Percentiles rank a stretch among this genome's conserved stretches.
Evolutionary conservation across 1,284 basidiomycete genomes (phyloP).

Genomic region (Tetrapyrgos nigripes): DNA sequence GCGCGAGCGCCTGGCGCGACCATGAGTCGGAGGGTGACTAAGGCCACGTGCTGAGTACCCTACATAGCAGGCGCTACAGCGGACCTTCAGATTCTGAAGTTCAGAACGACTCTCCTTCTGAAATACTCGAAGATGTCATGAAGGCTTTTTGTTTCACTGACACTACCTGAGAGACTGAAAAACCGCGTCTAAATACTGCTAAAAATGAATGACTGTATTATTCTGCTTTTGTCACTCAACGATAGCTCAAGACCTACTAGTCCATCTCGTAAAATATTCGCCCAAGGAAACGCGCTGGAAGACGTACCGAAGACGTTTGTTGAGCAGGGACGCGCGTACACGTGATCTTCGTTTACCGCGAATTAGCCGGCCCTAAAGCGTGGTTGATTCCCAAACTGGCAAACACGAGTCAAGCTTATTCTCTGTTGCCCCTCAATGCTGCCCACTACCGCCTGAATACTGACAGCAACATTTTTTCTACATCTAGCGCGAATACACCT

Average conservation of each 20-base stretch:
- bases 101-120: too few species aligned
- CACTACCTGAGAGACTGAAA: too few species aligned
- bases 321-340: slow-evolving; percentile 1
- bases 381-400: slow-evolving; percentile 6
- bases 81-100: too few species aligned
- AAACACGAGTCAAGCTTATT: background rate
- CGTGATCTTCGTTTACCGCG: slow-evolving; percentile 13
- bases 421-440: background rate
- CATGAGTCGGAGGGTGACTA: background rate
- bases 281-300: background rate
- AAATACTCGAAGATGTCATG: too few species aligned
- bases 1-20: too few species aligned
- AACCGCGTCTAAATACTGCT: too few species aligned
- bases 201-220: too few species aligned
- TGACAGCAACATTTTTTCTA: background rate
- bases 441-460: background rate
- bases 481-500: too few species aligned
- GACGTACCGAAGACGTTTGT: background rate
- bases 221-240: too few species aligned
- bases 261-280: background rate
- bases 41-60: background rate
- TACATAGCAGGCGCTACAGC: too few species aligned
- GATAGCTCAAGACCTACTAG: too few species aligned
- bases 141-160: too few species aligned
- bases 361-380: slow-evolving; percentile 23